Base-by-base conservation (phyloP, 1,284 basidiomycete genomes). In the Rhodofomes roseus region DNA sequence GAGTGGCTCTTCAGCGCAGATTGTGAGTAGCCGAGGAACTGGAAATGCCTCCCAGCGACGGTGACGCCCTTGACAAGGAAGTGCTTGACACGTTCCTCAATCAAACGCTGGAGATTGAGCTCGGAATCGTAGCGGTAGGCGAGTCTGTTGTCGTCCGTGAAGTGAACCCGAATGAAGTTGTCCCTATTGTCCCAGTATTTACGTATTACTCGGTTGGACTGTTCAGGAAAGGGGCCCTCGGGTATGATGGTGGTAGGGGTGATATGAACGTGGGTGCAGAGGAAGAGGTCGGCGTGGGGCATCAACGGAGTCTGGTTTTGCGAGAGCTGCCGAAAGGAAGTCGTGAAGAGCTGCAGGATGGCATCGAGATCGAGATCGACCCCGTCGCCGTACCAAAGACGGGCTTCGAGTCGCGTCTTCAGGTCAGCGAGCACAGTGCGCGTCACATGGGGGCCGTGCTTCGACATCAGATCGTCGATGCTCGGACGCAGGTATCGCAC, bases 191-290 rank as follows among this genome's bases (percentile, higher is more conserved):
- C 68, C 1, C 72, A 67, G 63, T 82, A 85, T n/a, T 65, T 68
- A 20, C 84, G 78, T 54, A 87, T 79, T 22, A 90, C 80, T 12
- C 87, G 74, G 65, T 90, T 92, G 0, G 85, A 85, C 22, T 83
- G 81, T 63, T 90, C 87, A 1, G 78, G 79, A 61, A 79, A 80
- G 2, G 87, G 87, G 0, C 90, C 89, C 40, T 82, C 79, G 25
- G 89, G 73, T 48, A 71, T 66, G 60, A 84, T 77, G 0, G 78
- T 75, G 0, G 86, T 88, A 0, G 88, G 87, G 0, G 87, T 86
- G 51, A 89, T 72, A 6, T 71, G 76, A 50, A 83, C 78, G 64
- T 85, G 85, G 36, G 81, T 72, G 53, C 83, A 79, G 22, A 82
- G 70, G 69, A 85, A 87, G 22, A 79, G 69, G 61, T 76, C 79